Conservation (phyloP, 148 eudicot genomes). For the Silene uniflora region DNA sequence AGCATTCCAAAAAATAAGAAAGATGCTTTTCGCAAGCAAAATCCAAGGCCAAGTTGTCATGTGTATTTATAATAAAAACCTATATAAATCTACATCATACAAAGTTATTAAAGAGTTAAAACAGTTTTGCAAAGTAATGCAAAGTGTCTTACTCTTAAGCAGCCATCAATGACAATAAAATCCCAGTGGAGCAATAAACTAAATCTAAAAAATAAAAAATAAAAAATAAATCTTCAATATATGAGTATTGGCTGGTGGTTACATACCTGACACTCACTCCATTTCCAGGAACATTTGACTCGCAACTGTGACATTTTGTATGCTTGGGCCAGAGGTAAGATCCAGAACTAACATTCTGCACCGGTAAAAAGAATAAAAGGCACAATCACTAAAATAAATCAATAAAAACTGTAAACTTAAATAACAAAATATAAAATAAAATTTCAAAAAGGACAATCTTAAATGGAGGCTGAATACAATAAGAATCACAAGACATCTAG, state of each 20-base stretch:
- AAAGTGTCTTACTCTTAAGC: not conserved
- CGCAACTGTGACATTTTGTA: conserved; percentile 93
- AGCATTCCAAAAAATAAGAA: too few relatives aligned
- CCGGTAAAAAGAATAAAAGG: conserved; percentile 8
- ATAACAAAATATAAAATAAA: too few relatives aligned
- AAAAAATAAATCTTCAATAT: not conserved
- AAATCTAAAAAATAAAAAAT: not conserved
- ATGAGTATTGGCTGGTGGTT: too few relatives aligned
- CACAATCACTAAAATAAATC: too few relatives aligned
- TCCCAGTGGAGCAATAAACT: too few relatives aligned
- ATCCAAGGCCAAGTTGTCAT: too few relatives aligned
- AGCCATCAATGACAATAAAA: too few relatives aligned
- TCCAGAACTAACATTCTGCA: conserved; percentile 90
- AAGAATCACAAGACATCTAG: conserved; percentile 50
- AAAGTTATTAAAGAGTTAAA: not conserved
- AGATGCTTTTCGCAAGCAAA: too few relatives aligned
- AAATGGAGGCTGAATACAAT: conserved; percentile 97
- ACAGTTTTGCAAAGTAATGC: not conserved
- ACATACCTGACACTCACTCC: conserved; percentile 78
- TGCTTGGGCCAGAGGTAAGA: conserved; percentile 96
- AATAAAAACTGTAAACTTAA: too few relatives aligned
- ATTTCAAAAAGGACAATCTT: conserved; percentile 42
- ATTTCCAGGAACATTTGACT: conserved; percentile 85
- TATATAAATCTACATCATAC: not conserved
- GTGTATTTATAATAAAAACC: not conserved